Conservation (phyloP, 2,329 filamentous ascomycete genomes). For the Lasiodiplodia sp. region DNA sequence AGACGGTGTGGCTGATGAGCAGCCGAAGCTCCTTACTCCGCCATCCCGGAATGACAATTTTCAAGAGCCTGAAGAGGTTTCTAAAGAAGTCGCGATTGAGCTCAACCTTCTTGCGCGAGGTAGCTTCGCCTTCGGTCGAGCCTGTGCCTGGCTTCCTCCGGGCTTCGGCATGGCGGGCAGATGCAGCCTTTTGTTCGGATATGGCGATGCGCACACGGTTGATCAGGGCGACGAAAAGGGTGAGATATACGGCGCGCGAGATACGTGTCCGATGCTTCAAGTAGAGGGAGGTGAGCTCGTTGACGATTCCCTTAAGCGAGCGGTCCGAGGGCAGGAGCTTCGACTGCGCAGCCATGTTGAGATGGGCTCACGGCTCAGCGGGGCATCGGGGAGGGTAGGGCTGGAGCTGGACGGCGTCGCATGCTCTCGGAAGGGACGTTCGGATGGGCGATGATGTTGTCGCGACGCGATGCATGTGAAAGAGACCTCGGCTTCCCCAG, state of each 20-base stretch:
- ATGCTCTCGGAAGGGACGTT: conserved; percentile 26
- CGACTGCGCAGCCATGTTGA: conserved; percentile 49
- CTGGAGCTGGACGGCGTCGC: conserved; percentile 20
- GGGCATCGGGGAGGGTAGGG: conserved; percentile 17
- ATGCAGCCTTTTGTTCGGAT: conserved; percentile 88
- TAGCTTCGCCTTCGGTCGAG: conserved; percentile 46
- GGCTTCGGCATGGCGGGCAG: conserved; percentile 69
- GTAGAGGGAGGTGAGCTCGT: conserved; percentile 48
- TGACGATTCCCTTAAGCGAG: conserved; percentile 46
- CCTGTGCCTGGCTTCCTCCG: conserved; percentile 58
- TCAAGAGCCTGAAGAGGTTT: conserved; percentile 77
- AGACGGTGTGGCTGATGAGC: conserved; percentile 89
- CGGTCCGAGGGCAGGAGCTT: conserved; percentile 46
- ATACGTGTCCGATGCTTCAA: conserved; percentile 50
- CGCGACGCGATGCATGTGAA: conserved; percentile 28
- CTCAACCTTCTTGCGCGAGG: conserved; percentile 79
- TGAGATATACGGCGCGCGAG: conserved; percentile 51
- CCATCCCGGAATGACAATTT: conserved; percentile 91
- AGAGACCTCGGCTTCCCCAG: conserved; percentile 29
- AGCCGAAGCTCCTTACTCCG: conserved; percentile 86
- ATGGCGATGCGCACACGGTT: conserved; percentile 92
- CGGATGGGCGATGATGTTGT: conserved; percentile 25
- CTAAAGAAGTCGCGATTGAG: conserved; percentile 87
- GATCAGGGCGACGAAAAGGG: conserved; percentile 51
- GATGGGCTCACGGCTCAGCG: conserved; percentile 6